Evolutionary conservation across 768 basidiomycete species (phyloP).

Genomic region (Tulasnella sp.): DNA sequence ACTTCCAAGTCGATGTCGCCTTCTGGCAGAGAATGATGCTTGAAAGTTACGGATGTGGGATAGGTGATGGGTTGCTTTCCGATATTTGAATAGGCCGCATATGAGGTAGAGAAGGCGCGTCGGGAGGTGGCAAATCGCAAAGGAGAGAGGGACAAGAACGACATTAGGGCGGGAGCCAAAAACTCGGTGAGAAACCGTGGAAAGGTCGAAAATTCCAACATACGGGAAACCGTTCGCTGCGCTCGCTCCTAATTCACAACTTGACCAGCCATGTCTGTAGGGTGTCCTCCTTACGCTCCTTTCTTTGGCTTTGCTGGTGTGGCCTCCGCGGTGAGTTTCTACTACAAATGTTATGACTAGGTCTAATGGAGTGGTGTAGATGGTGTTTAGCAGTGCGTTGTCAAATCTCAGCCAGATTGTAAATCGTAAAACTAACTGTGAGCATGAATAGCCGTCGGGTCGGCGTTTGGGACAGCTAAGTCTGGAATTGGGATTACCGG

Average conservation of each 20-base stretch:
- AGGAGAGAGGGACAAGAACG: background rate
- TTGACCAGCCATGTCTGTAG: conserved; percentile 25
- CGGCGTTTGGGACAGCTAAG: conserved; percentile 93
- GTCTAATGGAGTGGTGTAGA: conserved; percentile 38
- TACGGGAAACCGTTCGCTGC: background rate
- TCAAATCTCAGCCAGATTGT: background rate
- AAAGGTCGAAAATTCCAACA: background rate
- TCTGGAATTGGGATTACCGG: conserved; percentile 96
- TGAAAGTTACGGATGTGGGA: conserved; percentile 38
- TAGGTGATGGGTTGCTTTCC: conserved; percentile 40
- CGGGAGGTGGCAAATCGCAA: background rate
- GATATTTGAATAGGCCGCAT: conserved; percentile 30
- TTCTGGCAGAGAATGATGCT: conserved; percentile 23
- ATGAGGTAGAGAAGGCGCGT: conserved; percentile 1
- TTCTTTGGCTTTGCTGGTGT: conserved; percentile 99
- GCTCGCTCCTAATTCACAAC: background rate
- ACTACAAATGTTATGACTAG: background rate
- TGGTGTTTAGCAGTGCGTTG: conserved; percentile 86
- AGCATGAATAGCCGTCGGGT: conserved; percentile 61
- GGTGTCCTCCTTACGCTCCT: conserved; percentile 85
- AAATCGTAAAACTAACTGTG: background rate
- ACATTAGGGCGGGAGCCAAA: background rate
- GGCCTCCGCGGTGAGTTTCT: conserved; percentile 63
- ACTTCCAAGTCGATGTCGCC: conserved; percentile 36
- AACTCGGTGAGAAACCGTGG: background rate